phyloP scores from a whole-genome alignment of 148 eudicot species.

The Diospyros kaki region DNA sequence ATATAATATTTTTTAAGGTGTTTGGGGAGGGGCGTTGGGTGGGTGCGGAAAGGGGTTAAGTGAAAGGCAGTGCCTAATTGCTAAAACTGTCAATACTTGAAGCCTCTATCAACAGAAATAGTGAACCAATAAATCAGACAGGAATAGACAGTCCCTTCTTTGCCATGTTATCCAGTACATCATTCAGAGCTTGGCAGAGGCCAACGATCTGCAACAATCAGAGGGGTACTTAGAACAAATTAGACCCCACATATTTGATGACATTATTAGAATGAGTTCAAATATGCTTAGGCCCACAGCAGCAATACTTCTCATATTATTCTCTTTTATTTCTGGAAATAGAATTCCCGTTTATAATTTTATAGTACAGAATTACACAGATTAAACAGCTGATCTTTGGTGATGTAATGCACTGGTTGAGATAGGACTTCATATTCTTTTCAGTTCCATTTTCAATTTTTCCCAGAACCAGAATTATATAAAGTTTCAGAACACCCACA shows the following conservation, averaged over 20 bases:
- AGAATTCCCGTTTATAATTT: too few relatives aligned
- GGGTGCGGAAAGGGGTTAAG: too few relatives aligned
- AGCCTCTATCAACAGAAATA: neutral
- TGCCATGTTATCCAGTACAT: conserved; percentile 91
- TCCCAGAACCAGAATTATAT: too few relatives aligned
- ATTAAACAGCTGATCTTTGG: neutral
- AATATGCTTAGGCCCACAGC: neutral
- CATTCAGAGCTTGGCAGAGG: conserved; percentile 87
- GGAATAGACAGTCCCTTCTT: conserved; percentile 77
- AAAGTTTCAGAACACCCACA: too few relatives aligned
- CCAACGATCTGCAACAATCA: conserved; percentile 69
- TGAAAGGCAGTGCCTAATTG: too few relatives aligned
- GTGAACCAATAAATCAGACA: conserved; percentile 33
- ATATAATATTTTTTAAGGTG: too few relatives aligned
- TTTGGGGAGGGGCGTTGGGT: too few relatives aligned
- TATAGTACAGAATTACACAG: neutral
- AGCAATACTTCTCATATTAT: neutral
- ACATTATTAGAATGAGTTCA: too few relatives aligned
- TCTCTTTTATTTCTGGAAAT: neutral
- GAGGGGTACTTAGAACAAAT: neutral
- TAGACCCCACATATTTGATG: neutral
- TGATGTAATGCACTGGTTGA: neutral
- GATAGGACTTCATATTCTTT: too few relatives aligned
- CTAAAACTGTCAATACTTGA: too few relatives aligned
- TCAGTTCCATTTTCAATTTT: too few relatives aligned